Conservation (phyloP, 768 basidiomycete species). For the Exidia glandulosa region DNA sequence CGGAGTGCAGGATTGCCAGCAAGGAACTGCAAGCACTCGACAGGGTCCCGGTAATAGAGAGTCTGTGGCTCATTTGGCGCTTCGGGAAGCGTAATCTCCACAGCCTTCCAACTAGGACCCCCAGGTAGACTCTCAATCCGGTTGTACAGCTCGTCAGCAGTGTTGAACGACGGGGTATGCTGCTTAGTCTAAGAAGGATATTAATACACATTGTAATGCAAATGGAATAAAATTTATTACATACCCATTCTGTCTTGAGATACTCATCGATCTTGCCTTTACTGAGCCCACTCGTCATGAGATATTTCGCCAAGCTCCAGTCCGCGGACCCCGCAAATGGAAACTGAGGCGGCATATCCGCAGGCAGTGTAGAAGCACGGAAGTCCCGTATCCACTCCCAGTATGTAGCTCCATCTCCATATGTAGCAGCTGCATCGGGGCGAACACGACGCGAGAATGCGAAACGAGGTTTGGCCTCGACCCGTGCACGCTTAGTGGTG, state of each 20-base stretch:
- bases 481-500: too few species aligned
- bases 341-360: not conserved
- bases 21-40: not conserved
- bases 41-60: not conserved
- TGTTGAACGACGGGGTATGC: not conserved
- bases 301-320: constrained; percentile 24
- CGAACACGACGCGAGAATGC: too few species aligned
- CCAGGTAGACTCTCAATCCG: not conserved
- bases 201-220: not conserved
- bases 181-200: not conserved
- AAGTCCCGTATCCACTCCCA: not conserved
- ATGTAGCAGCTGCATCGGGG: too few species aligned
- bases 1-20: not conserved
- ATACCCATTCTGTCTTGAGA: constrained; percentile 14
- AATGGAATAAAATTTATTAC: not conserved
- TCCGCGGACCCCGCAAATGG: constrained; percentile 6
- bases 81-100: not conserved
- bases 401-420: too few species aligned
- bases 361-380: not conserved
- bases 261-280: constrained; percentile 21
- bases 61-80: not conserved
- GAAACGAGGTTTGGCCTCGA: too few species aligned
- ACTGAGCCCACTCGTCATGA: constrained; percentile 15
- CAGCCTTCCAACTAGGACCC: not conserved
- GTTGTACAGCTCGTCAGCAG: not conserved